These are phyloP conservation scores for Ceratorhiza oryzae-sativae DNA, from an alignment of 1,284 basidiomycete genomes.

Conservation along the genomic window DNA sequence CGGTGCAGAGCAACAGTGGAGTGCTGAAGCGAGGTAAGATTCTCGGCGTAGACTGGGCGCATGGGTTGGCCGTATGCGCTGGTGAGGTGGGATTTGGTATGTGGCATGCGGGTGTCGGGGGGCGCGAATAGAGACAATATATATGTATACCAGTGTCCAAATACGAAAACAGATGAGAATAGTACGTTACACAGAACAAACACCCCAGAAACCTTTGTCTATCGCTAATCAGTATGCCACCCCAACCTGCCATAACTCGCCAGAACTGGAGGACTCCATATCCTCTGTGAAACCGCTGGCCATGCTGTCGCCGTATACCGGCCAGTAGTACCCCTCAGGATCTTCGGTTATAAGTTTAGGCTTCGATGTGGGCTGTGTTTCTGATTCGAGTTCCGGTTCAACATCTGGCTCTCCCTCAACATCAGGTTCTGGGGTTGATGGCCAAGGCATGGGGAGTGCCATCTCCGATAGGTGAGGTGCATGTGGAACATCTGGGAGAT, in stretches of 20 bases:
- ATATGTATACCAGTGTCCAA: constrained; percentile 5
- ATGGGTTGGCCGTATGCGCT: constrained; percentile 47
- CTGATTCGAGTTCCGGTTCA: neutral
- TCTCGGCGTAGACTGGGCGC: constrained; percentile 76
- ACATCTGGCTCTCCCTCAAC: neutral
- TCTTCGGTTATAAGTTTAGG: neutral
- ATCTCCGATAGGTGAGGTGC: neutral
- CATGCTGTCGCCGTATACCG: neutral
- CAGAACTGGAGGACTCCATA: neutral
- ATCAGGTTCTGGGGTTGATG: neutral
- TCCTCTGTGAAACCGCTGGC: neutral
- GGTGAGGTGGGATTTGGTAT: constrained; percentile 41
- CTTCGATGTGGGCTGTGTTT: neutral
- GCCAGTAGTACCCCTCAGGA: neutral
- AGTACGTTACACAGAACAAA: neutral
- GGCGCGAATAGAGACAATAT: constrained; percentile 8
- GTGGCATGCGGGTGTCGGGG: constrained; percentile 39
- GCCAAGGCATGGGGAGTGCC: neutral
- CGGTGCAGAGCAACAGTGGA: constrained; percentile 32
- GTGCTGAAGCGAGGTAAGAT: constrained; percentile 47
- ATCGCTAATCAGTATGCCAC: constrained; percentile 1
- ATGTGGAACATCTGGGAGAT: neutral
- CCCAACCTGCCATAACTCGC: constrained; percentile 36
- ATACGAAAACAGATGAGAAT: constrained; percentile 11
- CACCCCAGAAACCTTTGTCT: no score